phyloP scores from a whole-genome alignment of 2,329 filamentous ascomycete genomes.

The Trichoderma koningiopsis region DNA sequence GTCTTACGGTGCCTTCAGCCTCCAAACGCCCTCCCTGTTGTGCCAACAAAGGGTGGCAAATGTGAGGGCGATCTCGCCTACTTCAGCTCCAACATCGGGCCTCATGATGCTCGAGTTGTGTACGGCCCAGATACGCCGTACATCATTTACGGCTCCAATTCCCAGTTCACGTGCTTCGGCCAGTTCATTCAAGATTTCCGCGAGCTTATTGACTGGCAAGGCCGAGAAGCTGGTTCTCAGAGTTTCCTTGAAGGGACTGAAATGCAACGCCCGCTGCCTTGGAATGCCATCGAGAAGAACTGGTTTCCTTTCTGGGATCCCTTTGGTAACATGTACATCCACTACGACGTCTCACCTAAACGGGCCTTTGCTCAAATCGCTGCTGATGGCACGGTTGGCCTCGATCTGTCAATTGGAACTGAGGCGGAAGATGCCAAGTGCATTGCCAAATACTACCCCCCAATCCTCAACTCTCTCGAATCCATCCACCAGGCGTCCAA shows the following conservation, averaged over 20 bases:
- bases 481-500: conserved; percentile 63
- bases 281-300: conserved; percentile 58
- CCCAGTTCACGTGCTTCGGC: conserved; percentile 56
- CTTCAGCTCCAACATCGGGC: conserved; percentile 51
- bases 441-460: conserved; percentile 49
- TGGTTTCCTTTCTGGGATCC: conserved; percentile 64
- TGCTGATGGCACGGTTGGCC: conserved; percentile 49
- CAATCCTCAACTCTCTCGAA: conserved; percentile 40
- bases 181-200: conserved; percentile 59
- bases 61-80: conserved; percentile 49
- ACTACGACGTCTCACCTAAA: conserved; percentile 55
- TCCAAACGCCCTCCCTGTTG: conserved; percentile 49
- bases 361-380: conserved; percentile 52
- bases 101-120: conserved; percentile 61
- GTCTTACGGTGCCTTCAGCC: conserved; percentile 47
- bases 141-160: conserved; percentile 59
- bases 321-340: conserved; percentile 48
- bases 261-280: conserved; percentile 52
- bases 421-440: conserved; percentile 48
- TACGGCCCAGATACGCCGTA: conserved; percentile 54
- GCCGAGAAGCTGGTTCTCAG: conserved; percentile 31
- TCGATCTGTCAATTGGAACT: conserved; percentile 46
- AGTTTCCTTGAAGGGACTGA: conserved; percentile 52
- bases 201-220: conserved; percentile 48
- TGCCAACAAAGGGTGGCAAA: conserved; percentile 46